Evolutionary conservation across 2,329 filamentous ascomycete species (phyloP).

Genomic region (Pseudopithomyces maydicus): DNA sequence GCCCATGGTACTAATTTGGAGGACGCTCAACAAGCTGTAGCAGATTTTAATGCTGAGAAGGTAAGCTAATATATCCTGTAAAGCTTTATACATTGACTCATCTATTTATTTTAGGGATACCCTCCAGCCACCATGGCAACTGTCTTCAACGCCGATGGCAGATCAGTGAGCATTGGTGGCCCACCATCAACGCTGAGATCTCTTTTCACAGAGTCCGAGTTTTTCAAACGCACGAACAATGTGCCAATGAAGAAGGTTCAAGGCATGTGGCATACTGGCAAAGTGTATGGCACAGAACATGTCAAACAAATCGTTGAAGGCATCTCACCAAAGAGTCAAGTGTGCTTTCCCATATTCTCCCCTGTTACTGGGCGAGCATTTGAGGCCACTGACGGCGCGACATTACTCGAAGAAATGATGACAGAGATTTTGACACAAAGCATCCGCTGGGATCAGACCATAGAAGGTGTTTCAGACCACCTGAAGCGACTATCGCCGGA

Average conservation of each 20-base stretch:
- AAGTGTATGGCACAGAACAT: neutral
- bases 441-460: slow-evolving; percentile 2
- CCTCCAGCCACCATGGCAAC: neutral
- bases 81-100: neutral
- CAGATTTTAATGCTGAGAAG: neutral
- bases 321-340: neutral
- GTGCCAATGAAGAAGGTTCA: neutral
- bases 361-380: neutral
- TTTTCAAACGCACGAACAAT: slow-evolving; percentile 7
- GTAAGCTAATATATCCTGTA: neutral
- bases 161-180: slow-evolving; percentile 39
- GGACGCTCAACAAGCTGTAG: neutral
- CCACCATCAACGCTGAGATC: slow-evolving; percentile 24
- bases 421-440: slow-evolving; percentile 1
- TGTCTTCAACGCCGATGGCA: slow-evolving; percentile 19
- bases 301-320: neutral
- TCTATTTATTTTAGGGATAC: slow-evolving; percentile 15
- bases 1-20: neutral
- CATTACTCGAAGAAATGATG: slow-evolving; percentile 4
- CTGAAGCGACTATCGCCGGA: neutral
- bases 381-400: neutral
- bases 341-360: neutral
- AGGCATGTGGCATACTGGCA: slow-evolving; percentile 2
- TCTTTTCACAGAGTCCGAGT: slow-evolving; percentile 22
- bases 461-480: neutral